Evolutionary conservation across 352 stramenopile species (phyloP), one percentile per base, ranked within the genome.

Genomic region (Globisporangium splendens): DNA sequence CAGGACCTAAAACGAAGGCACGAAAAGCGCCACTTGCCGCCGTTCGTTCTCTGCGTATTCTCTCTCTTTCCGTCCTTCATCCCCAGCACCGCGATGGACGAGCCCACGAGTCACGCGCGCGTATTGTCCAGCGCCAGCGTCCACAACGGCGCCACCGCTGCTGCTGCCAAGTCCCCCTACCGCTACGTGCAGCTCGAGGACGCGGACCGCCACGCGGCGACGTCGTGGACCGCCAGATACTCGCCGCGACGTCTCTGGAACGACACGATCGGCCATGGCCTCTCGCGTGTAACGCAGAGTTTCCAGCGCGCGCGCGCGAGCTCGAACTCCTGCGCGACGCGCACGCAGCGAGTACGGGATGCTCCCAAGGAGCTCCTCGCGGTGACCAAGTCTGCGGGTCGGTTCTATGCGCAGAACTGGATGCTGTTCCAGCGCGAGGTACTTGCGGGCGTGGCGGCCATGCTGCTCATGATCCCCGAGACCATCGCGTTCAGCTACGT

Each of bases 401-500:
- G 38, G 4, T 90, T 86, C 61, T 93, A 93, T 60, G 60, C 56
- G 44, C 64, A 77, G 46, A 80, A 91, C 46, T 48, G 73, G 18
- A 50, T 78, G 20, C 46, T 80, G 10, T 71, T 91, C 14, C 79
- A 88, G 60, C 71, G 65, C 1, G 89, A 97, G 51, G 68, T 97
- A 43, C 75, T 96, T 46, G 89, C 88, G 18, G 95, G 95, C 18
- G 59, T 98, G 8, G 88, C 92, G 1, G 90, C 96, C 5, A 90
- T 84, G 69, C 73, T 98, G 46, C 83, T 96, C 21, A 94, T 97
- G 87, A 92, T 98, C 24, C 93, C 93, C 0, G 93, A 98, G 75
- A 93, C 91, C 1, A 77, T 98, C 8, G 93, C 90, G 13, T 98
- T 98, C 69, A 90, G 88, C 53, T 98, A 96, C 53, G 88, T 95